Base-by-base conservation (phyloP, 148 eudicot genomes). In the Diospyros lotus region DNA sequence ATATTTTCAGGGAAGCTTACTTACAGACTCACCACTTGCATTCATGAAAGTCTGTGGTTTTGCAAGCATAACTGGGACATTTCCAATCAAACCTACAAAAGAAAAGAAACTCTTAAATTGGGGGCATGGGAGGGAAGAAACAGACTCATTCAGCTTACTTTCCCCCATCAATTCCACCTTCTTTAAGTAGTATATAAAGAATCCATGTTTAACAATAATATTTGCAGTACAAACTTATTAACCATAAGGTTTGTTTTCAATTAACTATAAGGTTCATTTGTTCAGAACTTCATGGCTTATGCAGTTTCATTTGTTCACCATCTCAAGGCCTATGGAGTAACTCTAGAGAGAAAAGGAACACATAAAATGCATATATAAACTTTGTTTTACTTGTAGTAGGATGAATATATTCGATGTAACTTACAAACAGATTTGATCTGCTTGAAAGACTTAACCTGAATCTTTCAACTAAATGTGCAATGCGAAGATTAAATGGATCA, bases 11-110 rank as follows among this genome's bases (percentile, higher is more conserved):
- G 68, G 55, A 66, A 84, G 90, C 76, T 80, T 89, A 92, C 97
- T 92, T 92, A 95, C 99, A 81, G 99, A 95, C 90, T 92, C 91
- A 88, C 99, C 99, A 74, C 99, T 92, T 64, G 83, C 87, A 84
- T 95, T 95, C 99, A 95, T 92, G 71, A 81, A 92, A 50, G 99
- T 92, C 82, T 95, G 99, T 9, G 99, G 97, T 85, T 92, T 95
- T 70, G 93, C 89, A 81, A 95, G 93, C 79, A 95, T 79, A 79
- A 92, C 84, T 10, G 99, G 97, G 69, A 84, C 80, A 71, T 88
- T 85, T 74, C 96, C 94, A 82, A 92, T 87, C 55, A 70, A 77
- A 71, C 99, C 99, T 95, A 86, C 40, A 66, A 59, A 55, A 68
- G 46, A 42, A 45, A 9, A 1, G 55, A 69, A 44, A 39, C 41